Evolutionary conservation across 805 yeast species (phyloP).

Genomic region (Candida berthetii): DNA sequence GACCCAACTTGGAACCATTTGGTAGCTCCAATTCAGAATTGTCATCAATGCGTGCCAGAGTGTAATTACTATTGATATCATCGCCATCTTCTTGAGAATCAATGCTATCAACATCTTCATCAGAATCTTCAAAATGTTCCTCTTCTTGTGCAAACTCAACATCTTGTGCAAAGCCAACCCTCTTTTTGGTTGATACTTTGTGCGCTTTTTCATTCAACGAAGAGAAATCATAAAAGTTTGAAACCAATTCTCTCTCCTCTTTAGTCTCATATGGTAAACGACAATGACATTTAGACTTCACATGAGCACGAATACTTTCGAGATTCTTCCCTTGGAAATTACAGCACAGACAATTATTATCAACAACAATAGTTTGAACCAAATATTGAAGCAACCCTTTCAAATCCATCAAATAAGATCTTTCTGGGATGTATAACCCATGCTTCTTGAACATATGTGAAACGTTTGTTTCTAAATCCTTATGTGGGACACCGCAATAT

Average conservation of each 20-base stretch:
- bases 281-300: constrained; percentile 81
- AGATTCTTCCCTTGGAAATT: constrained; percentile 76
- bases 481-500: constrained; percentile 49
- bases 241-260: constrained; percentile 68
- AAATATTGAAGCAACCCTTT: constrained; percentile 70
- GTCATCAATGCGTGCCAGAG: constrained; percentile 36
- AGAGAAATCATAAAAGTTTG: constrained; percentile 81
- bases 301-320: constrained; percentile 87
- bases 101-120: constrained; percentile 14
- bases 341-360: constrained; percentile 81
- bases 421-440: constrained; percentile 88
- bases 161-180: constrained; percentile 24
- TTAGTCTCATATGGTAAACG: constrained; percentile 81
- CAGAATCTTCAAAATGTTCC: constrained; percentile 11
- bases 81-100: constrained; percentile 21
- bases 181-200: constrained; percentile 20
- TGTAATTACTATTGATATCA: constrained; percentile 24
- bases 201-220: constrained; percentile 45
- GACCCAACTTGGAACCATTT: constrained; percentile 75
- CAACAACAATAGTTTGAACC: constrained; percentile 76
- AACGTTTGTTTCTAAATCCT: constrained; percentile 51
- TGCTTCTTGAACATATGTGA: constrained; percentile 74
- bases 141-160: constrained; percentile 23
- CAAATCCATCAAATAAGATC: constrained; percentile 56
- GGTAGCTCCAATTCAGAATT: constrained; percentile 71